Percentiles rank a stretch among this genome's conserved stretches.
Evolutionary conservation across 1,284 basidiomycete genomes (phyloP).

Genomic region (Ustilago hordei): DNA sequence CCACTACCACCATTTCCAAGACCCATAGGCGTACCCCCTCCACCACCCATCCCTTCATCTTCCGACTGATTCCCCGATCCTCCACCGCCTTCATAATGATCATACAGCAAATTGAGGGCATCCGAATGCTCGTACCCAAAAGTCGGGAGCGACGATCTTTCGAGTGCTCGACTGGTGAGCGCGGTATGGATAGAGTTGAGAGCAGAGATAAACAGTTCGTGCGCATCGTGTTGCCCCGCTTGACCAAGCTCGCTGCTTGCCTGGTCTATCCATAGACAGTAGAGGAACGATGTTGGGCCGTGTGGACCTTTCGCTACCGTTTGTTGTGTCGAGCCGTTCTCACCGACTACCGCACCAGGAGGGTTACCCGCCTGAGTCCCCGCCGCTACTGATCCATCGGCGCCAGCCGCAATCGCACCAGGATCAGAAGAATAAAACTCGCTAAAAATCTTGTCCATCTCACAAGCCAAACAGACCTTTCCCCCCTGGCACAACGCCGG

Average conservation of each 20-base stretch:
- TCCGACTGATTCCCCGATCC: slow-evolving; percentile 42
- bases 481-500: slow-evolving; percentile 75
- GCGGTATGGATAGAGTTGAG: slow-evolving; percentile 64
- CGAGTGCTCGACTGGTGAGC: slow-evolving; percentile 50
- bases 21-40: slow-evolving; percentile 17
- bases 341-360: slow-evolving; percentile 60
- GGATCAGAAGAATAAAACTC: slow-evolving; percentile 73
- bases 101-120: slow-evolving; percentile 45
- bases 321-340: slow-evolving; percentile 11
- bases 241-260: slow-evolving; percentile 82
- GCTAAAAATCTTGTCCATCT: slow-evolving; percentile 90
- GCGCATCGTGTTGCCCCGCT: slow-evolving; percentile 93
- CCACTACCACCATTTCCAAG: slow-evolving; percentile 13
- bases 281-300: slow-evolving; percentile 85
- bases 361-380: slow-evolving; percentile 73
- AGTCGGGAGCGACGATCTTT: slow-evolving; percentile 44
- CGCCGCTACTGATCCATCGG: background rate
- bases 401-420: slow-evolving; percentile 11
- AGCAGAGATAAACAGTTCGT: slow-evolving; percentile 74
- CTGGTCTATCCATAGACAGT: slow-evolving; percentile 83
- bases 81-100: slow-evolving; percentile 47
- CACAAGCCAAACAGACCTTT: slow-evolving; percentile 87
- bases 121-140: slow-evolving; percentile 52
- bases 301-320: slow-evolving; percentile 72
- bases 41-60: slow-evolving; percentile 32